A percentile compares a stretch with the other conserved stretches of the same genome.
Conservation (phyloP, 495 filamentous ascomycete genomes). For the Sporormia fimetaria region DNA sequence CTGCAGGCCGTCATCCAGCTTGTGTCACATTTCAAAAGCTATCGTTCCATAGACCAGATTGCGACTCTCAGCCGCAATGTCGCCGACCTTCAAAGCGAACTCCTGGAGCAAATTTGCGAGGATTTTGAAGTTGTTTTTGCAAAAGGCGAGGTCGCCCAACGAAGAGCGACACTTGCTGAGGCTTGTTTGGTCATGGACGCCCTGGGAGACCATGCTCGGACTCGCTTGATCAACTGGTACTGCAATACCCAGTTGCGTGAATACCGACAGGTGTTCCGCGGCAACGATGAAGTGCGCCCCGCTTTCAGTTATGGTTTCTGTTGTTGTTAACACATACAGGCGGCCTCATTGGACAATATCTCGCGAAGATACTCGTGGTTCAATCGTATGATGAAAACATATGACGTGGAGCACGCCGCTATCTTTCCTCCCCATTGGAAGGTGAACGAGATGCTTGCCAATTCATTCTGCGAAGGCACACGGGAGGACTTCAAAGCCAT, state of each 20-base stretch:
- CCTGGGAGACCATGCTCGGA: slow-evolving; percentile 75
- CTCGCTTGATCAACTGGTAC: slow-evolving; percentile 86
- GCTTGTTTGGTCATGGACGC: slow-evolving; percentile 92
- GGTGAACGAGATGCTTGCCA: slow-evolving; percentile 82
- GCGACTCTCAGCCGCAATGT: slow-evolving; percentile 87
- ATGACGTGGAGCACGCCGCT: slow-evolving; percentile 81
- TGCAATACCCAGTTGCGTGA: slow-evolving; percentile 94
- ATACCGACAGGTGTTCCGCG: slow-evolving; percentile 88
- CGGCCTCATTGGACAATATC: slow-evolving; percentile 94
- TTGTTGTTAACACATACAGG: slow-evolving; percentile 31
- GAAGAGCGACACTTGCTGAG: slow-evolving; percentile 63
- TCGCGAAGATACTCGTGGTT: slow-evolving; percentile 93
- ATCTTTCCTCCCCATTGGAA: slow-evolving; percentile 86
- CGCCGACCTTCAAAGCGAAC: slow-evolving; percentile 82
- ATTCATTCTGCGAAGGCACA: slow-evolving; percentile 88
- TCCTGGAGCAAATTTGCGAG: slow-evolving; percentile 94
- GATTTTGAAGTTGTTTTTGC: slow-evolving; percentile 95
- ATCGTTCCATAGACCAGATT: slow-evolving; percentile 95
- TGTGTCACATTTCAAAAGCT: slow-evolving; percentile 97
- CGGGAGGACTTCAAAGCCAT: slow-evolving; percentile 92
- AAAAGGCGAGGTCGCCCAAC: slow-evolving; percentile 66
- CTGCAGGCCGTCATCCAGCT: slow-evolving; percentile 94
- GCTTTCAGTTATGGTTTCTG: slow-evolving; percentile 1
- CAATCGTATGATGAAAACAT: slow-evolving; percentile 86
- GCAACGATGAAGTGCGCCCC: slow-evolving; percentile 63